Evolutionary conservation across 305 asterid species (phyloP), one percentile per base, ranked within the genome.

Genomic region (Rubia tinctorum): DNA sequence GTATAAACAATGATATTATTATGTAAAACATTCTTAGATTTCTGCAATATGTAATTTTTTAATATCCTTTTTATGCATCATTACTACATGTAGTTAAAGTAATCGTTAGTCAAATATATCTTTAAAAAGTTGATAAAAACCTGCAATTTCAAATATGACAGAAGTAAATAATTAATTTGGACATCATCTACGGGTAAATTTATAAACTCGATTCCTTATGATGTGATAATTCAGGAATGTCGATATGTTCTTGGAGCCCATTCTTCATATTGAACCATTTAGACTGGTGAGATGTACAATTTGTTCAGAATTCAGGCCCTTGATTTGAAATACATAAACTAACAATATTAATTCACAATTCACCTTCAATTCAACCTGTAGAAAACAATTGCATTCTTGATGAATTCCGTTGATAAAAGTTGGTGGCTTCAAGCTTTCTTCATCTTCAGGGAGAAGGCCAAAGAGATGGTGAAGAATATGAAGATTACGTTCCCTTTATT

Each of bases 201-300:
- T 2, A n/a, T 53, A 68, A 23, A 39, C 27, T 71, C 2, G 30
- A 27, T 27, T 27, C 2, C 30, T 27, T 27, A 27, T 64, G 65
- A 14, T 58, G 63, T 51, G 6, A 20, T 37, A 65, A 37, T 78
- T 17, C 76, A 90, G 95, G 84, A 91, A 88, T 68, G 83, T 86
- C 78, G 95, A 91, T 79, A 88, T 91, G 73, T 82, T 89, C 79
- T 71, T 88, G 80, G 89, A 87, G 87, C 97, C 95, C 30, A 63
- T 89, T 47, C 83, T 89, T 73, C 88, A 80, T 63, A 64, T 80
- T 68, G 89, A 83, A 51, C 91, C 88, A 15, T 73, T 81, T 39
- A 81, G 93, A 82, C 66, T 89, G 93, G 97, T 89, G 69, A 88
- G 88, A 84, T 62, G 20, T 14, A 10, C 22, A 20, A 62, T n/a